Percentiles rank a stretch among this genome's conserved stretches.
Conservation (phyloP, 1,284 basidiomycete genomes). For the Phenoliferia sp. region DNA sequence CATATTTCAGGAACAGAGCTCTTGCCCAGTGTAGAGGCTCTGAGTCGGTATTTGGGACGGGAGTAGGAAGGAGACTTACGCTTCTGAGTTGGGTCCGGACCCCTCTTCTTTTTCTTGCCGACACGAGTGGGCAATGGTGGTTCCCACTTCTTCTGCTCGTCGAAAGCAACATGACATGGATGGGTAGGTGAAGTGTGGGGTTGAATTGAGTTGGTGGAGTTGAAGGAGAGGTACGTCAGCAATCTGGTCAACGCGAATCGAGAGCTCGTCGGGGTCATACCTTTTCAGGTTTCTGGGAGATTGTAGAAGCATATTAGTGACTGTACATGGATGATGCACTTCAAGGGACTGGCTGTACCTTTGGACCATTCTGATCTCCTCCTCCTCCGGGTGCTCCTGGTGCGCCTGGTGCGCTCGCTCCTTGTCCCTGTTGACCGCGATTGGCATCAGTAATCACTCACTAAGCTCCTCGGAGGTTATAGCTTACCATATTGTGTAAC, state of each 20-base stretch:
- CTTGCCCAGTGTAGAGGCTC: background rate
- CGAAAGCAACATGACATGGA: background rate
- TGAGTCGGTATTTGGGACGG: background rate
- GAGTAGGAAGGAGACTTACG: constrained; percentile 35
- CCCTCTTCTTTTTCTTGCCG: constrained; percentile 84
- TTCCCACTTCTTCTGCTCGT: constrained; percentile 84
- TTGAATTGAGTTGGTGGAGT: background rate
- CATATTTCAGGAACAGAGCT: no score
- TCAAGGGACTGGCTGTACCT: constrained; percentile 27
- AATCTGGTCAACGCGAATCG: background rate
- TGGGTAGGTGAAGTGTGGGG: background rate
- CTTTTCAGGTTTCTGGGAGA: constrained; percentile 30
- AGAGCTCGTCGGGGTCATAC: constrained; percentile 1
- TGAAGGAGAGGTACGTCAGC: constrained; percentile 18
- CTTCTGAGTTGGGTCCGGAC: constrained; percentile 85
- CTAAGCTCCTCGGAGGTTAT: background rate
- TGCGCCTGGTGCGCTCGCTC: constrained; percentile 20
- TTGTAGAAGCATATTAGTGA: background rate
- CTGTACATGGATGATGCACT: background rate
- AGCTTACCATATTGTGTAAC: background rate
- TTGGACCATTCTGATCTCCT: constrained; percentile 27
- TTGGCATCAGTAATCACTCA: background rate
- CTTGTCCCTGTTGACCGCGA: constrained; percentile 18
- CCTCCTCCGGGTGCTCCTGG: background rate
- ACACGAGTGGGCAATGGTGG: constrained; percentile 95